phyloP scores from a whole-genome alignment of 2,329 filamentous ascomycete genomes.

The Aspergillus aculeatus region DNA sequence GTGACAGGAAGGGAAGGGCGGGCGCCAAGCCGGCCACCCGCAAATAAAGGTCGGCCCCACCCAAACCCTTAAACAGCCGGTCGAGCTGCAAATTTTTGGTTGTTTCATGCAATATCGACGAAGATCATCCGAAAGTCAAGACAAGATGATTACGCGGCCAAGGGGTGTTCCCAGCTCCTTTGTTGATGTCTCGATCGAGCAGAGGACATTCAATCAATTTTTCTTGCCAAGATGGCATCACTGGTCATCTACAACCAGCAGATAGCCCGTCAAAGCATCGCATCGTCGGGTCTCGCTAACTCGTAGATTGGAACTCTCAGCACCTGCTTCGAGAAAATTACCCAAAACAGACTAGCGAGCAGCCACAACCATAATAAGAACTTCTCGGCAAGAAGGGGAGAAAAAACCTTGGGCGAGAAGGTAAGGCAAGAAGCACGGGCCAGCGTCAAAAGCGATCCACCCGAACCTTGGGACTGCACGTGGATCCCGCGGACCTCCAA shows the following conservation, averaged over 20 bases:
- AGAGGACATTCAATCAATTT: neutral
- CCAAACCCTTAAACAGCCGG: neutral
- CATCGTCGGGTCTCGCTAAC: neutral
- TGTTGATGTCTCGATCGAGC: neutral
- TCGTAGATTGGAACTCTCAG: neutral
- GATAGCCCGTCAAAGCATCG: neutral
- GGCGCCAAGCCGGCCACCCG: neutral
- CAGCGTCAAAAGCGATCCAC: neutral
- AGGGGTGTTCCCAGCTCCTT: neutral
- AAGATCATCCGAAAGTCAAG: neutral
- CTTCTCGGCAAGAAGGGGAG: neutral
- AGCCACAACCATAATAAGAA: neutral
- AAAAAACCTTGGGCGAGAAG: neutral
- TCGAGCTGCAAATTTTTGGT: neutral
- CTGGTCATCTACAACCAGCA: neutral
- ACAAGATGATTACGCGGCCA: neutral
- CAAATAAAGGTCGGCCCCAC: neutral
- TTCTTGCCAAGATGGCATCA: neutral
- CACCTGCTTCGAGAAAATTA: neutral
- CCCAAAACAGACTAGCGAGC: neutral
- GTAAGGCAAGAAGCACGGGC: neutral
- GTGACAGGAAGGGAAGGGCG: neutral
- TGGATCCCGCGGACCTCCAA: neutral
- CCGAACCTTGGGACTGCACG: neutral
- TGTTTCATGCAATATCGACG: neutral